Evolutionary conservation across 1,284 basidiomycete genomes (phyloP), one percentile per base, ranked within the genome.

Genomic region (Trichosporon asahii): DNA sequence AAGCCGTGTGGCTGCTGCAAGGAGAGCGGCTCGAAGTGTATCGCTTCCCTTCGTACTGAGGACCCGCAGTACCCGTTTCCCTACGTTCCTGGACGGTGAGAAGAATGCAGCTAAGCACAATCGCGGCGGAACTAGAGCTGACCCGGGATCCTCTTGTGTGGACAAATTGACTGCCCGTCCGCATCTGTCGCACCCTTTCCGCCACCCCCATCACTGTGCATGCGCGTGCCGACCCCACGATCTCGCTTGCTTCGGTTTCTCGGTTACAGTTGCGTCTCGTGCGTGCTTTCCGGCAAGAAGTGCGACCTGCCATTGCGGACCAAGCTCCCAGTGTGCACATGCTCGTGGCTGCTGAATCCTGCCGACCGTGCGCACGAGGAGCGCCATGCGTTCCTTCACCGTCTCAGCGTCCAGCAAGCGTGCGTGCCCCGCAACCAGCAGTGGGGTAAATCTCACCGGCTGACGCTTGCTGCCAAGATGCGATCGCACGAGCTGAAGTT

Each of bases 341-440:
- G 70, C 65, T 64, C 66, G 3, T 72, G 70, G 70, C 65, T 67
- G 27, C 49, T 72, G 8, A 55, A 64, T 14, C 15, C 60, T 11
- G 61, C 15, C 27, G 67, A 68, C 65, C 65, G 65, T 12, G 21
- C 9, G 6, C 5, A 21, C n/a, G 31, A 66, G 29, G 33, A 25
- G 31, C 21, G n/a, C 27, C 49, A 33, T 35, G 12, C 27, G 18
- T n/a, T 23, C 27, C 60, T 70, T 25, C 21, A 23, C 46, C 9
- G 12, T 14, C 9, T 55, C 11, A 33, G n/a, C 14, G 35, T 12
- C 14, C 25, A 53, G 60, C 68, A 64, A 27, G 44, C 53, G 2
- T 40, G 60, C 2, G 65, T 64, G 2, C 68, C 68, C 33, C 23
- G 29, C 27, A 31, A 40, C 25, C 33, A 57, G 44, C 18, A 66